Evolutionary conservation across 148 eudicot genomes (phyloP), one percentile per base, ranked within the genome.

Genomic region (Vaccinium myrtillus): DNA sequence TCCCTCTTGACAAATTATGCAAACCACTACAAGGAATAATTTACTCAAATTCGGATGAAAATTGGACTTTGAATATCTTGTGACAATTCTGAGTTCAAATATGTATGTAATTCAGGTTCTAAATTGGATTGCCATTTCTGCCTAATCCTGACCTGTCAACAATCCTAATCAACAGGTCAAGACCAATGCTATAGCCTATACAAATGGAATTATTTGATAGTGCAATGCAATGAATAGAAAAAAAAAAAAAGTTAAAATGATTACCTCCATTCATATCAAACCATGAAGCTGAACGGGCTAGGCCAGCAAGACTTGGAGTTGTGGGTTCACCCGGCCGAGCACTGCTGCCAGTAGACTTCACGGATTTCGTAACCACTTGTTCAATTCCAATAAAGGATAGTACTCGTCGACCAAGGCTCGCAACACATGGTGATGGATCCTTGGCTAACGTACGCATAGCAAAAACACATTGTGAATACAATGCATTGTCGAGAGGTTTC

Each of bases 261-360:
- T 84, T 86, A 96, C 99, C 98, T 90, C 94, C 92, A 87, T 87
- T 91, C 98, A 96, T 89, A 86, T 97, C 99, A 88, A 97, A 94
- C 98, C 96, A 95, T 81, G 99, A 97, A 2, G 95, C 86, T 15
- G 99, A 97, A 32, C 98, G 98, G 82, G 94, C 96, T 83, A 97
- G 86, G 82, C 99, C 98, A 85, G 94, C 84, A 83, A 90, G 92
- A 86, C 92, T 91, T 48, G 82, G 81, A 81, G 85, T 80, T n/a
- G 93, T 43, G 56, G 91, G 90, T 84, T 93, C 97, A 77, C 92
- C 90, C 36, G 88, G 80, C 78, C 93, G 87, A 85, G 79, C 87
- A 89, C 85, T 85, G 80, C 89, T 82, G 48, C 86, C 81, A 81
- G 90, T 82, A 73, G 95, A 84, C 87, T 91, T 96, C 16, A 85